A percentile compares a stretch with the other conserved stretches of the same genome.
Evolutionary conservation across 2,329 filamentous ascomycete genomes (phyloP).

Genomic region (Pseudopyrenochaeta lycopersici): DNA sequence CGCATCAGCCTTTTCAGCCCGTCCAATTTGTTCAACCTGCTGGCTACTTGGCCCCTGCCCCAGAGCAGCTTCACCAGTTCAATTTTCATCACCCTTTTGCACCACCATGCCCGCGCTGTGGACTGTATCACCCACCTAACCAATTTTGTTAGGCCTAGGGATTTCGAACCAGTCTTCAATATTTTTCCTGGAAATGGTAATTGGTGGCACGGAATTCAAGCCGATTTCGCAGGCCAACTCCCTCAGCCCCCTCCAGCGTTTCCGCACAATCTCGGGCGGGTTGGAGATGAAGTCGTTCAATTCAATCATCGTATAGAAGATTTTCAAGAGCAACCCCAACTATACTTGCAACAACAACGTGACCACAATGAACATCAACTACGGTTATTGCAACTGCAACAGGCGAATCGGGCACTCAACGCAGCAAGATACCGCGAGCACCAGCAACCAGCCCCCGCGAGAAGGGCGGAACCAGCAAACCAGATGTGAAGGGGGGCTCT

Average conservation of each 20-base stretch:
- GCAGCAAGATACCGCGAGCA: neutral
- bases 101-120: constrained; percentile 10
- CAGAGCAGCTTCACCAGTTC: constrained; percentile 7
- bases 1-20: constrained; percentile 2
- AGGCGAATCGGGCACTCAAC: neutral
- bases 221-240: neutral
- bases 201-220: neutral
- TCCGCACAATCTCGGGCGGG: neutral
- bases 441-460: neutral
- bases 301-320: neutral
- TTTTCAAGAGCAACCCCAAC: neutral
- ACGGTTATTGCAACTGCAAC: neutral
- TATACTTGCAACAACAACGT: neutral
- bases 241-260: neutral
- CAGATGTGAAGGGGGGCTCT: neutral
- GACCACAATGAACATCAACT: neutral
- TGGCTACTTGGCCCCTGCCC: neutral
- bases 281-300: neutral
- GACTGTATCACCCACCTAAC: constrained; percentile 16
- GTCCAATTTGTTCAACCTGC: constrained; percentile 1
- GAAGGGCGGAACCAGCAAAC: neutral
- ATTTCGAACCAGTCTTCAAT: neutral
- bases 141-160: constrained; percentile 11
- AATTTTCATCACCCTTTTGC: neutral
- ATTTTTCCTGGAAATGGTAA: neutral